Conservation (phyloP, 306 rosid species). For the Glycine soja region DNA sequence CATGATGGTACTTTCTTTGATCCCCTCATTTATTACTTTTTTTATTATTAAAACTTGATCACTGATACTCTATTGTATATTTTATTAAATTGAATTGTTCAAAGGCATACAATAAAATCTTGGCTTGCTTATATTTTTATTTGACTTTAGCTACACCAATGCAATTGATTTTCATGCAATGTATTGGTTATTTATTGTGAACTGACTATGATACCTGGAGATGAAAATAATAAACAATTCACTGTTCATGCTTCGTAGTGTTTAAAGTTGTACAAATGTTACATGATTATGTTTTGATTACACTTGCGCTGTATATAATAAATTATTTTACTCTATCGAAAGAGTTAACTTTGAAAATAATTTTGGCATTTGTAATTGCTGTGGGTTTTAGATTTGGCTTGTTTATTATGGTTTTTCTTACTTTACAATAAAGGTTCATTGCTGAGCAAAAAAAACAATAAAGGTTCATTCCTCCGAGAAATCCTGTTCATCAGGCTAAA, state of each 20-base stretch:
- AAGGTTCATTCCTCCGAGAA: slow-evolving; percentile 28
- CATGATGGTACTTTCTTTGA: slow-evolving; percentile 61
- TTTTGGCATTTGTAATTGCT: not conserved
- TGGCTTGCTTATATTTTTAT: not conserved
- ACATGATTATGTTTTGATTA: not conserved
- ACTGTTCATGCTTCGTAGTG: not conserved
- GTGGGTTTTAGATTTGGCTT: slow-evolving; percentile 17
- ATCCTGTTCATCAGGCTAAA: slow-evolving; percentile 4
- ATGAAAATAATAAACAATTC: slow-evolving; percentile 1
- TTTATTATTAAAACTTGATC: not conserved
- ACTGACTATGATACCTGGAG: slow-evolving; percentile 1
- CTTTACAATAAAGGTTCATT: slow-evolving; percentile 4
- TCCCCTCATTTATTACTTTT: slow-evolving; percentile 31
- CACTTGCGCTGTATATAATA: slow-evolving; percentile 27
- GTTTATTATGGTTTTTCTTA: slow-evolving; percentile 11
- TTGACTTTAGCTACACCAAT: slow-evolving; percentile 31
- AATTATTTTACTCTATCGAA: slow-evolving; percentile 14
- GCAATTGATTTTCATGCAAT: slow-evolving; percentile 13
- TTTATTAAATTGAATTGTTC: slow-evolving; percentile 29
- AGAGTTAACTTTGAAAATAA: slow-evolving; percentile 28
- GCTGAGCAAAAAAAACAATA: no score
- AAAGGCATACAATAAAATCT: slow-evolving; percentile 6
- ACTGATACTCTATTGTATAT: slow-evolving; percentile 6
- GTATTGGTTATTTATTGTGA: slow-evolving; percentile 9
- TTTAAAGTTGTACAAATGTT: not conserved